Conservation (phyloP, 768 basidiomycete genomes). For the Phaeolepiota aurea region DNA sequence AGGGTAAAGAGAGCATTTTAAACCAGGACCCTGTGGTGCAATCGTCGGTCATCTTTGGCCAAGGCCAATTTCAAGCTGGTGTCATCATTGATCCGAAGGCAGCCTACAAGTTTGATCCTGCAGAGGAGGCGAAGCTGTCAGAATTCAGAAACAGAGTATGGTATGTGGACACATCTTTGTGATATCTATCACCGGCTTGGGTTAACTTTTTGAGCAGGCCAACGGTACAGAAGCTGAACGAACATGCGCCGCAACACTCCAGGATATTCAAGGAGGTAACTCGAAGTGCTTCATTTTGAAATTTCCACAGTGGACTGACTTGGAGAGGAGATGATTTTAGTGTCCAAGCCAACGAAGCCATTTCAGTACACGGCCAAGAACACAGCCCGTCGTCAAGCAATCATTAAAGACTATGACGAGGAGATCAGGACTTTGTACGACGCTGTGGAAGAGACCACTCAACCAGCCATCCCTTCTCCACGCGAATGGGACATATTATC, state of each 20-base stretch:
- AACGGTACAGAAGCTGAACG: constrained; percentile 29
- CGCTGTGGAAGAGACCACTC: constrained; percentile 11
- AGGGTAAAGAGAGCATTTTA: constrained; percentile 28
- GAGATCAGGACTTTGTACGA: constrained; percentile 33
- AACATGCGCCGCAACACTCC: constrained; percentile 33
- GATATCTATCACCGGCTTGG: neutral
- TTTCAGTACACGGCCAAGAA: constrained; percentile 35
- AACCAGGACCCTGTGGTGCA: constrained; percentile 17
- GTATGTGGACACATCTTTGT: constrained; percentile 10
- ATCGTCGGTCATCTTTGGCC: constrained; percentile 28
- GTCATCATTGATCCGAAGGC: constrained; percentile 21
- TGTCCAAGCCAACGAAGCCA: constrained; percentile 27
- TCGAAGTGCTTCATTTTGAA: neutral
- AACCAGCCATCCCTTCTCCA: constrained; percentile 13
- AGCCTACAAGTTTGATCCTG: constrained; percentile 14
- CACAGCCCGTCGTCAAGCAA: constrained; percentile 24
- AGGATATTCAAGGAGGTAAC: constrained; percentile 36
- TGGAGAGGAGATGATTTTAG: constrained; percentile 30
- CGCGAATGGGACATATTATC: constrained; percentile 3
- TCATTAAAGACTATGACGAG: constrained; percentile 25
- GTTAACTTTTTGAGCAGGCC: constrained; percentile 27
- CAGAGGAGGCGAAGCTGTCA: constrained; percentile 9
- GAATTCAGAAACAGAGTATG: constrained; percentile 17
- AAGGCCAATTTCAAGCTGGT: constrained; percentile 24
- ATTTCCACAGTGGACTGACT: neutral